Evolutionary conservation across 1,284 basidiomycete genomes (phyloP), one percentile per base, ranked within the genome.

Genomic region (Rhodofomes roseus): DNA sequence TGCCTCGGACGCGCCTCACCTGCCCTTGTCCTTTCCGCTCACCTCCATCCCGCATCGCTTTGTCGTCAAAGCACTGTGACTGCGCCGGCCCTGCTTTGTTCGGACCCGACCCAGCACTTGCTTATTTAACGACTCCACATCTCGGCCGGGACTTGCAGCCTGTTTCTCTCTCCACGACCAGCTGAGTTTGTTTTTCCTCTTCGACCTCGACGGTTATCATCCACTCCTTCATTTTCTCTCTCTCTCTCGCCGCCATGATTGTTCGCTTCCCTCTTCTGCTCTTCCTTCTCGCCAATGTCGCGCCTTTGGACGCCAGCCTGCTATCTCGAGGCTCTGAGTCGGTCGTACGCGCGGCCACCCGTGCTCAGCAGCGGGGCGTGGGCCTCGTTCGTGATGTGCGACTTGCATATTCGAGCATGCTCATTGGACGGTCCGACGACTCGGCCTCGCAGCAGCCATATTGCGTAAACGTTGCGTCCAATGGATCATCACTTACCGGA

Each of bases 381-480:
- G 77, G 72, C 60, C 74, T 90, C 43, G 85, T 87, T 23, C 78
- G 77, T 60, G 89, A 90, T 70, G 77, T 90, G 52, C 84, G 86
- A 25, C 66, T 84, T 40, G 84, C 84, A 9, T 83, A 90, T 64
- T 71, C 77, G 27, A 77, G 78, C 25, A 70, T 85, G 2, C 58
- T 66, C 29, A 57, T 59, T 8, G 60, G 62, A 44, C 65, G 65
- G 54, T 27, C 58, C 27, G 36, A 22, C 7, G 53, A 22, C 52
- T 43, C 56, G 1, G 51, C 56, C 34, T 52, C 50, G 11, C 50
- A 52, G 50, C 64, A 64, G 55, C 48, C 59, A 31, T 73, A 65
- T 59, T 73, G 72, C 60, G 64, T 70, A n/a, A 66, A 63, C 52
- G 34, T 48, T 0, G 65, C 58, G 8, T 22, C 53, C 59, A 70